A percentile compares a stretch with the other conserved stretches of the same genome.
phyloP scores from a whole-genome alignment of 2,329 filamentous ascomycete species.

The Pseudogymnoascus verrucosus region DNA sequence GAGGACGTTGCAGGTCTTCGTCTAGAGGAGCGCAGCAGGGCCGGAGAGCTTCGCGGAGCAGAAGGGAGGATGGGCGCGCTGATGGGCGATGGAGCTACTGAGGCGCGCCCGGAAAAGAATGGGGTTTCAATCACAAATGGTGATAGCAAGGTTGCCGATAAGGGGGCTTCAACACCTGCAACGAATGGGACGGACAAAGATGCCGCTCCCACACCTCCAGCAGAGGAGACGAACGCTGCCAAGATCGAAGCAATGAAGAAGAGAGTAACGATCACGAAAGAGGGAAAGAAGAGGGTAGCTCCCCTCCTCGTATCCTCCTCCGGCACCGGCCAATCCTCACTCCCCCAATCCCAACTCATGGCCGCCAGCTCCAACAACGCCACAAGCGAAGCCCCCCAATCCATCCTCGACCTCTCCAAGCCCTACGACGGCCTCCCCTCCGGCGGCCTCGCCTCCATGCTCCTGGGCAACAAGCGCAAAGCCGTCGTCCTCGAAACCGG shows the following conservation, averaged over 20 bases:
- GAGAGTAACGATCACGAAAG: slow-evolving; percentile 88
- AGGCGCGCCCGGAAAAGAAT: slow-evolving; percentile 24
- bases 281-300: slow-evolving; percentile 92
- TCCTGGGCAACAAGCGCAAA: slow-evolving; percentile 91
- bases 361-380: slow-evolving; percentile 61
- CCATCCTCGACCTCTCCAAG: slow-evolving; percentile 81
- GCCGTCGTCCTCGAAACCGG: slow-evolving; percentile 62
- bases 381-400: slow-evolving; percentile 67
- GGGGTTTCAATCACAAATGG: slow-evolving; percentile 15
- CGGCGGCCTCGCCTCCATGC: slow-evolving; percentile 75
- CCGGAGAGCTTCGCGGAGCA: slow-evolving; percentile 78
- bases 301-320: slow-evolving; percentile 87
- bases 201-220: slow-evolving; percentile 11
- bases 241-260: slow-evolving; percentile 71
- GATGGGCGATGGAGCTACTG: slow-evolving; percentile 68
- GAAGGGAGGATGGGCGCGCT: slow-evolving; percentile 97
- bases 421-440: slow-evolving; percentile 89
- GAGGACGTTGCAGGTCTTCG: slow-evolving; percentile 85
- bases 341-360: slow-evolving; percentile 82
- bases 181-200: background rate
- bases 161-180: slow-evolving; percentile 19
- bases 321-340: slow-evolving; percentile 74
- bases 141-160: slow-evolving; percentile 17
- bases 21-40: slow-evolving; percentile 86
- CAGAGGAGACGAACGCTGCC: slow-evolving; percentile 44